phyloP scores from a whole-genome alignment of 129 eudicot species.

The Artemisia argyi region DNA sequence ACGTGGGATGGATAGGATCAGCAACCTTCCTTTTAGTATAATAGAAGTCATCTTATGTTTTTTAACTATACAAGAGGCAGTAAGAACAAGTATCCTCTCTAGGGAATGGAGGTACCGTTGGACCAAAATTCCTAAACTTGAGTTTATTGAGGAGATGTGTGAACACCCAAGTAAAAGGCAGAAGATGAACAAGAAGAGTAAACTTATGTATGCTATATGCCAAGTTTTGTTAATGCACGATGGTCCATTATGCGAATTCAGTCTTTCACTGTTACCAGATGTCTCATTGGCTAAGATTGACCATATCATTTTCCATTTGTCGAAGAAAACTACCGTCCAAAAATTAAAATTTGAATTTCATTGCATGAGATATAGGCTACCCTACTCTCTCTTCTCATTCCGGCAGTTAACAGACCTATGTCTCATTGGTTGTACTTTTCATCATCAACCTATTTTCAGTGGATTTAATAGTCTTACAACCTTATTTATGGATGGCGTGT shows the following conservation, averaged over 20 bases:
- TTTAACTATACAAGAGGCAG: neutral
- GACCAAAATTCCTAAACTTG: neutral
- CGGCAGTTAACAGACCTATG: neutral
- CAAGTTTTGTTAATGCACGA: slow-evolving; percentile 5
- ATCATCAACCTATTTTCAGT: neutral
- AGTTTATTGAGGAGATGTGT: neutral
- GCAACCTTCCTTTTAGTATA: neutral
- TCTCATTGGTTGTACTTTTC: neutral
- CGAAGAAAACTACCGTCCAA: neutral
- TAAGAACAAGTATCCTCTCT: neutral
- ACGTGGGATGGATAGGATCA: neutral
- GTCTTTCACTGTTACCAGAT: neutral
- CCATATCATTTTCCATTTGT: neutral
- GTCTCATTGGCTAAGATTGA: neutral
- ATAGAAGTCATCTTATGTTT: slow-evolving; percentile 2
- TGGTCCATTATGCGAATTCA: neutral
- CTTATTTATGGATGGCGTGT: neutral
- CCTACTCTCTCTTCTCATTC: neutral
- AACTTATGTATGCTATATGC: neutral
- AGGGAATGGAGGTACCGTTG: neutral
- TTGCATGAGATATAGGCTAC: neutral
- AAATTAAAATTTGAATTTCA: neutral
- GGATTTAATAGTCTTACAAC: neutral
- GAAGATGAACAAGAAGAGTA: neutral
- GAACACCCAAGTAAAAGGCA: neutral